Evolutionary conservation across 202 grass and related monocot species (phyloP), one percentile per base, ranked within the genome.

Genomic region (Panicum hallii): DNA sequence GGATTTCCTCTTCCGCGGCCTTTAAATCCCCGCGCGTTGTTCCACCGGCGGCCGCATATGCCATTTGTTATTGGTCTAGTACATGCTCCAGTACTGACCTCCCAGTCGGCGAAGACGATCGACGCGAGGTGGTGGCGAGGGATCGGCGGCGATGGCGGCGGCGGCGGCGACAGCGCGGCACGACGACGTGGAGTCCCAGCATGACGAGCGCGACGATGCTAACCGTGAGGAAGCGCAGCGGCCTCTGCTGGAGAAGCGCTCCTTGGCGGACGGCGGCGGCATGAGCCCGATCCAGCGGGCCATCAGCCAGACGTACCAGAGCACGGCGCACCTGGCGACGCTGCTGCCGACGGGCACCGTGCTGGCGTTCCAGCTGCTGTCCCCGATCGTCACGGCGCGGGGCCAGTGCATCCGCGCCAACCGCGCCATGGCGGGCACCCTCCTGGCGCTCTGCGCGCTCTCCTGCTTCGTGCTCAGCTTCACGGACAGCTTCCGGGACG

Each of bases 391-490:
- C 34, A 91, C 87, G 28, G 83, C 84, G 66, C 69, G 80, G 54
- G 92, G 90, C 38, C 75, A 72, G 68, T 97, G 95, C 84, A 22
- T 58, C 44, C 45, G 12, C 16, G 60, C 81, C 56, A 92, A 91
- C 75, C 81, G 84, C 30, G 77, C 43, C 54, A 88, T 94, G 92
- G 88, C 78, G 4, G 70, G 3, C 5, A 62, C 63, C 36, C 95
- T 97, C 42, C 62, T 94, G 12, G 58, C 72, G 36, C 89, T 97
- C 75, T 94, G 92, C 78, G 87, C 78, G 26, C 79, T 94, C 43
- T 97, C 95, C 48, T 91, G 92, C 89, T 90, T 97, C 79, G 62
- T 85, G 61, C 85, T 93, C 77, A 90, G 95, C 84, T 94, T 97
- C 89, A 94, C 90, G 3, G 92, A 94, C 78, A 94, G 88, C 85